Evolutionary conservation across 306 rosid species (phyloP).

Genomic region (Cicer bijugum): DNA sequence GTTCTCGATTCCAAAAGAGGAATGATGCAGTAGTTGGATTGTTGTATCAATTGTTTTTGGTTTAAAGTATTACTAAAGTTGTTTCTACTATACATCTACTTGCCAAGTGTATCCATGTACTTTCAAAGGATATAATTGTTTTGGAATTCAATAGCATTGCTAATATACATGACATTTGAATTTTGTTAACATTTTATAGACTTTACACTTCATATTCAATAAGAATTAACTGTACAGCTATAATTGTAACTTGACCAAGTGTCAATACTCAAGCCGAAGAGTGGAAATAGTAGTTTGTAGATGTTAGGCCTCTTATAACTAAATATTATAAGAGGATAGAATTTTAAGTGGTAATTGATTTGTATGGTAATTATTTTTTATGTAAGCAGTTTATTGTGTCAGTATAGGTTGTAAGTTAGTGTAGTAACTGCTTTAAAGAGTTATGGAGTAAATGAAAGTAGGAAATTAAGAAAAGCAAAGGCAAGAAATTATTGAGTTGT

Average conservation of each 20-base stretch:
- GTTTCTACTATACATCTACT: slow-evolving; percentile 47
- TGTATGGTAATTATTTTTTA: too few relatives aligned
- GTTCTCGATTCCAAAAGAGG: slow-evolving; percentile 54
- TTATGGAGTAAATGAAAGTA: too few relatives aligned
- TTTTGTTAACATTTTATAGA: neutral
- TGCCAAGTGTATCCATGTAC: slow-evolving; percentile 43
- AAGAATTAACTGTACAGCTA: neutral
- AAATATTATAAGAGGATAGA: too few relatives aligned
- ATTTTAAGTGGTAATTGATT: too few relatives aligned
- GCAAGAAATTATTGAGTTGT: too few relatives aligned
- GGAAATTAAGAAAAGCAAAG: too few relatives aligned
- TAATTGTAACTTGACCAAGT: neutral
- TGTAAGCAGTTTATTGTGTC: too few relatives aligned
- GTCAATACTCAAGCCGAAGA: too few relatives aligned
- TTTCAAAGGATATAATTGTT: slow-evolving; percentile 31
- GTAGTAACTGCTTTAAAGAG: too few relatives aligned
- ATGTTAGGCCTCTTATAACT: too few relatives aligned
- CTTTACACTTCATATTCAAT: neutral
- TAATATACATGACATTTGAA: neutral
- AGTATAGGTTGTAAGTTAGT: too few relatives aligned
- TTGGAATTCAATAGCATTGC: slow-evolving; percentile 33
- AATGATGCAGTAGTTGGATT: slow-evolving; percentile 78
- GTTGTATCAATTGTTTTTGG: slow-evolving; percentile 58
- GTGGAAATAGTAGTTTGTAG: too few relatives aligned
- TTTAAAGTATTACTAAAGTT: slow-evolving; percentile 59